phyloP scores from a whole-genome alignment of 371 early-diverging fungal genomes.

The Entomophthora muscae region DNA sequence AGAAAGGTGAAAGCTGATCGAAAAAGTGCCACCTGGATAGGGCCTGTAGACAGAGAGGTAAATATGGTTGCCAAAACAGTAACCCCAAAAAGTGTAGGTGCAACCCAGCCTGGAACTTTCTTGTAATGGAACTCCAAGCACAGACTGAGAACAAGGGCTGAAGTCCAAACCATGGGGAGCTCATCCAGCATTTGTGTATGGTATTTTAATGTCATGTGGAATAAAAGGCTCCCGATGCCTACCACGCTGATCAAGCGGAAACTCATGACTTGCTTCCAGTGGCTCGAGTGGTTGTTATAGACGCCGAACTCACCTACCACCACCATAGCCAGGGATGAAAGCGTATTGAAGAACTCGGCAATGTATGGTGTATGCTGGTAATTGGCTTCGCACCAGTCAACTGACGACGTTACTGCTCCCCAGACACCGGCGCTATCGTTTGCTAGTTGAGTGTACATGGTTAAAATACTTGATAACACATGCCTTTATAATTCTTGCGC shows the following conservation, averaged over 20 bases:
- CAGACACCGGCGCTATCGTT: conserved; percentile 12
- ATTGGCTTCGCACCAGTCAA: conserved; percentile 45
- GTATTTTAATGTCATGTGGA: conserved; percentile 64
- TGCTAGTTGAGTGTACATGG: neutral
- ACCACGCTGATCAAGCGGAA: conserved; percentile 26
- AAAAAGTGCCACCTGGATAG: neutral
- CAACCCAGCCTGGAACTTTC: neutral
- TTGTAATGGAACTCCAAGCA: neutral
- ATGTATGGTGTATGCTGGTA: conserved; percentile 31
- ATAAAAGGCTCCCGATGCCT: conserved; percentile 51
- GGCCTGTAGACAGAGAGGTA: neutral
- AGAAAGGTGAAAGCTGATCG: neutral
- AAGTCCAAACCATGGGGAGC: conserved; percentile 25
- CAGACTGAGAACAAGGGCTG: neutral
- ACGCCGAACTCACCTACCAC: conserved; percentile 31
- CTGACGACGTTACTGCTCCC: conserved; percentile 17
- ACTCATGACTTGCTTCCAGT: conserved; percentile 1
- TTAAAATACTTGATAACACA: too few relatives aligned
- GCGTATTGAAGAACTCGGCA: conserved; percentile 49
- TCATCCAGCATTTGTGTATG: conserved; percentile 61
- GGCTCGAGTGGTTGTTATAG: conserved; percentile 5
- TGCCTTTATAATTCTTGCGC: too few relatives aligned
- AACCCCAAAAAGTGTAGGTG: neutral
- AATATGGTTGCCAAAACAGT: neutral
- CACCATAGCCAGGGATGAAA: conserved; percentile 40